Conservation (phyloP, 331 rosid genomes). For the Rhamnella rubrinervis region DNA sequence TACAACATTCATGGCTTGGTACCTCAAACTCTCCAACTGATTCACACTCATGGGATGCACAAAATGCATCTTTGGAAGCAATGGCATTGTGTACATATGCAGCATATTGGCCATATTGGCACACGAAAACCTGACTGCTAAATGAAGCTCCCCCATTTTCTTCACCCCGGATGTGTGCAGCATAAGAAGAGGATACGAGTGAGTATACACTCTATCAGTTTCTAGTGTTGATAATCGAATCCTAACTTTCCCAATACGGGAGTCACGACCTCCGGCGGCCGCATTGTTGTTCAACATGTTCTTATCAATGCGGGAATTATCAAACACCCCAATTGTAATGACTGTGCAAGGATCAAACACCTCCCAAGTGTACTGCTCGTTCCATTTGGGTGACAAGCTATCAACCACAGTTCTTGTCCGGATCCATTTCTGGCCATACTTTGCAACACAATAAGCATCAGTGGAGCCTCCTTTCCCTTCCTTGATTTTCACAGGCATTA, state of each 20-base stretch:
- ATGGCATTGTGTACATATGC: constrained; percentile 45
- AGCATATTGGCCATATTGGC: constrained; percentile 49
- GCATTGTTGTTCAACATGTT: constrained; percentile 15
- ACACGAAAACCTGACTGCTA: constrained; percentile 54
- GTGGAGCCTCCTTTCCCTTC: constrained; percentile 57
- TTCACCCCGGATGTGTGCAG: constrained; percentile 54
- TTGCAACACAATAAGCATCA: constrained; percentile 62
- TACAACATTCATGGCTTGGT: constrained; percentile 53
- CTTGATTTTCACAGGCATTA: constrained; percentile 57
- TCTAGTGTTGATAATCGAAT: constrained; percentile 54
- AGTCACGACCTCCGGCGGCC: constrained; percentile 13
- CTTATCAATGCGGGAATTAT: constrained; percentile 46
- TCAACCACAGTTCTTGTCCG: constrained; percentile 57
- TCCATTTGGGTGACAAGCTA: constrained; percentile 60
- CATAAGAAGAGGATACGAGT: constrained; percentile 58
- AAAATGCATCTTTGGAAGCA: constrained; percentile 62
- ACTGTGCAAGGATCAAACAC: constrained; percentile 67
- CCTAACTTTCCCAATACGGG: constrained; percentile 57
- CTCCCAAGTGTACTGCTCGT: constrained; percentile 69
- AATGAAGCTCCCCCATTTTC: constrained; percentile 68
- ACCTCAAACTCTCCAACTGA: constrained; percentile 46
- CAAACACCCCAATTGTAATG: constrained; percentile 54
- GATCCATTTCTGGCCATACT: constrained; percentile 65
- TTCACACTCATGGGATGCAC: constrained; percentile 45
- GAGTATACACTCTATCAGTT: constrained; percentile 53